Base-by-base conservation (phyloP, 768 basidiomycete genomes). In the Strobilomyces dryophilus region DNA sequence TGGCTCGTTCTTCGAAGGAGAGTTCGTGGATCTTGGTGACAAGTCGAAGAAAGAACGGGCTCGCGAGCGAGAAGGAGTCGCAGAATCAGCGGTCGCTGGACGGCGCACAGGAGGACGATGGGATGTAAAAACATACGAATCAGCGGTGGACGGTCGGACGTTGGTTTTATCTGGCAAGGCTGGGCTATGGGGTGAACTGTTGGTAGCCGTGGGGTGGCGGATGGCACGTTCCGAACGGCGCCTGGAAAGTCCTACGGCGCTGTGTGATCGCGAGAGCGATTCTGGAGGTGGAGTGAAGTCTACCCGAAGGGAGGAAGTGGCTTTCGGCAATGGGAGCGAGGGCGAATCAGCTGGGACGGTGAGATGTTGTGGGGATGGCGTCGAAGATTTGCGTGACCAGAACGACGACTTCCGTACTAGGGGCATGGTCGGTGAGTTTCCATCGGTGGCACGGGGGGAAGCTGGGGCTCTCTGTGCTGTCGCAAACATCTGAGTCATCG, bases 391-490 rank as follows among this genome's bases (percentile, higher is more conserved):
- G 53, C 80, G 78, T 43, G 71, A 73, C 85, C 86, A 89, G 61
- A 88, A 87, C 7, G 87, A 89, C 10, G 81, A 61, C 64, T 81
- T 82, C 47, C 84, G 79, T 11, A 76, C 68, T 31, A 85, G 56
- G 5, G 74, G 61, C 37, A 76, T 79, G 8, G 75, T 66, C 18
- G 69, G 52, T 36, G 64, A 34, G 21, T 54, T 34, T 26, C 47
- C 55, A 27, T 59, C 37, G 57, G 66, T 55, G 55, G 59, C 37
- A 68, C 71, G 34, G 35, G 55, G 47, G 11, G 47, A 66, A 42
- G 75, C 74, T 47, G 75, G 74, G n/a, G 69, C 73, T 24, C 72
- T 75, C 59, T 82, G 82, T 11, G 64, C 49, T 24, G 77, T 71
- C 8, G 71, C 61, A 42, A 65, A 66, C n/a, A 71, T 54, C 4